Conservation (phyloP, 2,329 filamentous ascomycete genomes). For the Aspergillus fumigatus region DNA sequence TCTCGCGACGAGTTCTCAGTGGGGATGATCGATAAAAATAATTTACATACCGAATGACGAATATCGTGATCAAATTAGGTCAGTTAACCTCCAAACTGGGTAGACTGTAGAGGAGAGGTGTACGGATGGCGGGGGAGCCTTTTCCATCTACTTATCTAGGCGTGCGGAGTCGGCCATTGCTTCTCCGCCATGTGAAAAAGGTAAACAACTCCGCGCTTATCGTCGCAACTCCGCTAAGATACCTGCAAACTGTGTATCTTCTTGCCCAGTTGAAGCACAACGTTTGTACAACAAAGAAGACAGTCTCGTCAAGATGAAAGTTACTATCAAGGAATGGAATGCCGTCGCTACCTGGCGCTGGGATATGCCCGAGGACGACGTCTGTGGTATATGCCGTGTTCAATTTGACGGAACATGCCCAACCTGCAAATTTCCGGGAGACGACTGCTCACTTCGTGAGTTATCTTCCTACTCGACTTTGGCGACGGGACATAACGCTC, state of each 20-base stretch:
- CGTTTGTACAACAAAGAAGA: constrained; percentile 9
- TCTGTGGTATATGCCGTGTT: constrained; percentile 96
- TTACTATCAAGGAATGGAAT: constrained; percentile 89
- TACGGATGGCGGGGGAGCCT: not conserved
- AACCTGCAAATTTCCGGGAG: constrained; percentile 95
- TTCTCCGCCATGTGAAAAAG: constrained; percentile 10
- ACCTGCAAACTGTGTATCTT: not conserved
- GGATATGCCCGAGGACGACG: constrained; percentile 95
- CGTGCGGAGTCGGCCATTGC: constrained; percentile 3
- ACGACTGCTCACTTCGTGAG: constrained; percentile 85
- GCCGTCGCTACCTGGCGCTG: constrained; percentile 95
- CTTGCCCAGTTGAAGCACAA: not conserved
- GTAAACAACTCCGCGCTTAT: constrained; percentile 11
- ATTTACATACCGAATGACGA: constrained; percentile 25
- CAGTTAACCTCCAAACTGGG: not conserved
- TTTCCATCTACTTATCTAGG: constrained; percentile 2
- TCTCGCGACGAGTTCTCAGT: constrained; percentile 2
- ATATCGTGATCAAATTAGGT: constrained; percentile 5
- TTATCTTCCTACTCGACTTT: constrained; percentile 2
- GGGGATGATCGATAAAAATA: not conserved
- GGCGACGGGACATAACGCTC: not conserved
- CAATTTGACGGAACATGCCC: constrained; percentile 97
- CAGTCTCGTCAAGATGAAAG: constrained; percentile 64
- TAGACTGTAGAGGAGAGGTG: not conserved
- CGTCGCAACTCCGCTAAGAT: constrained; percentile 1